Conservation (phyloP, 768 basidiomycete species). For the Boletus insuetus region DNA sequence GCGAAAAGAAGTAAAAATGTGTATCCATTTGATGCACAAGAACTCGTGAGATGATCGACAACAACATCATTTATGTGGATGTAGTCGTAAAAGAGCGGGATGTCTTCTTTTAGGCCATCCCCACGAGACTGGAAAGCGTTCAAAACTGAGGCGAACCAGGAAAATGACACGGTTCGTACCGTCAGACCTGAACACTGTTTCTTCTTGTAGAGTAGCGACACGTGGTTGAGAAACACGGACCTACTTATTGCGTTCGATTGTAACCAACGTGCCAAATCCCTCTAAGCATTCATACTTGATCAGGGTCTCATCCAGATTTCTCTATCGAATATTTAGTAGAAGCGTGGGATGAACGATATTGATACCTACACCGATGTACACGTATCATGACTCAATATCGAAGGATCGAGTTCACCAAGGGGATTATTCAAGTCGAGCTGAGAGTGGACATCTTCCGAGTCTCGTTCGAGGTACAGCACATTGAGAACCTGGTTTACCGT, state of each 20-base stretch:
- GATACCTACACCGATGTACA: conserved; percentile 75
- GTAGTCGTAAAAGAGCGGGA: conserved; percentile 97
- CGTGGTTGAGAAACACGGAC: background rate
- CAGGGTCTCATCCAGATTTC: conserved; percentile 68
- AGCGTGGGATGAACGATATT: background rate
- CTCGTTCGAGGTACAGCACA: conserved; percentile 82
- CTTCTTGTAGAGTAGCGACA: conserved; percentile 56
- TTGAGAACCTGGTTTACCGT: conserved; percentile 65
- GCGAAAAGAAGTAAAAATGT: background rate
- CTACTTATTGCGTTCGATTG: conserved; percentile 97
- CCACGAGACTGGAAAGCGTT: conserved; percentile 93
- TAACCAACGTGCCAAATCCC: conserved; percentile 86
- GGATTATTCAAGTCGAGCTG: conserved; percentile 63
- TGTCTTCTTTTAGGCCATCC: conserved; percentile 70
- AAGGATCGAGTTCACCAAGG: conserved; percentile 64
- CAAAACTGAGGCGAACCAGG: conserved; percentile 87
- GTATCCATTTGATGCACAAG: conserved; percentile 90
- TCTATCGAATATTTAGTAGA: conserved; percentile 26
- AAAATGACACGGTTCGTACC: conserved; percentile 90
- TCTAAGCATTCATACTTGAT: conserved; percentile 82
- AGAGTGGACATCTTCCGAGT: conserved; percentile 53
- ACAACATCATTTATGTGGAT: conserved; percentile 94
- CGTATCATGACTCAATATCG: conserved; percentile 80
- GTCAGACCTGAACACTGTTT: conserved; percentile 92
- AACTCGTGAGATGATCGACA: conserved; percentile 97